phyloP scores from a whole-genome alignment of 306 rosid genomes.

The Ormosia semicastrata region DNA sequence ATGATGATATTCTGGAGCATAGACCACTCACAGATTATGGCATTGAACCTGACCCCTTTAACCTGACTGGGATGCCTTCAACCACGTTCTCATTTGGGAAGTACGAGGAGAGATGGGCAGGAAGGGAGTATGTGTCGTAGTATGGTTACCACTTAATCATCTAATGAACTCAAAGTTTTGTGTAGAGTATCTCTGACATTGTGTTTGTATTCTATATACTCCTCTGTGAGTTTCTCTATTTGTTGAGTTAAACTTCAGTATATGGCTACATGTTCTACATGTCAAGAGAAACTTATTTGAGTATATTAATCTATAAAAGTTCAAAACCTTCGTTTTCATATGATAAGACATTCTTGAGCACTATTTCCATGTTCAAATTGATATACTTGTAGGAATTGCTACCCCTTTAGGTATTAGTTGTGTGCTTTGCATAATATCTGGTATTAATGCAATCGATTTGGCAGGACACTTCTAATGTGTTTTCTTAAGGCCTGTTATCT shows the following conservation, averaged over 20 bases:
- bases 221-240: slow-evolving; percentile 6
- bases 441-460: not conserved
- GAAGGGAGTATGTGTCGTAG: slow-evolving; percentile 55
- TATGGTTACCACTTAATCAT: slow-evolving; percentile 12
- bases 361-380: not conserved
- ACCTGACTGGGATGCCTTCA: slow-evolving; percentile 60
- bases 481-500: not conserved
- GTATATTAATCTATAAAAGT: not conserved
- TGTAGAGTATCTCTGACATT: slow-evolving; percentile 37
- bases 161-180: slow-evolving; percentile 17
- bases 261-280: slow-evolving; percentile 2
- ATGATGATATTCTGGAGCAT: slow-evolving; percentile 79
- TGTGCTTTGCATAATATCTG: not conserved
- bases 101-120: slow-evolving; percentile 70
- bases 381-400: not conserved
- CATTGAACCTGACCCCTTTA: slow-evolving; percentile 81
- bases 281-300: not conserved
- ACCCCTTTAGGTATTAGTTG: not conserved
- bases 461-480: not conserved
- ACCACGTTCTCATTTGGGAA: slow-evolving; percentile 63
- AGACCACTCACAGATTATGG: slow-evolving; percentile 97
- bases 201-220: not conserved
- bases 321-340: not conserved
- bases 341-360: not conserved
- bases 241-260: not conserved